Conservation (phyloP, 73 alveolate species). For the Paramecium sexaurelia region DNA sequence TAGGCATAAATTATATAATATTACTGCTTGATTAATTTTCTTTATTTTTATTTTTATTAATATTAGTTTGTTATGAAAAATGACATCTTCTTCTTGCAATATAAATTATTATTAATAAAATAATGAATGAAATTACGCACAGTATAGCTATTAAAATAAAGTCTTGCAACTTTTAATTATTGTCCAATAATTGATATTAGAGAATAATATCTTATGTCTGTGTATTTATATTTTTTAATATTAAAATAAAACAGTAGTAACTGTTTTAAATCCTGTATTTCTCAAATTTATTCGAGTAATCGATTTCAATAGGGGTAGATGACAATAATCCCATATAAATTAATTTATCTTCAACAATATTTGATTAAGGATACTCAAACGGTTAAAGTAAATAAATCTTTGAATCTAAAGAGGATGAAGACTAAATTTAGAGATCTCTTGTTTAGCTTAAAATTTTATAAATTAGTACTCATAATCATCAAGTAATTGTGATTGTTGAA, state of each 20-base stretch:
- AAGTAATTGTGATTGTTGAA: background rate
- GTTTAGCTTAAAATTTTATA: slow-evolving; percentile 8
- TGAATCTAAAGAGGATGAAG: background rate
- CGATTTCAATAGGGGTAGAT: background rate
- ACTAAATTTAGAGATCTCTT: background rate
- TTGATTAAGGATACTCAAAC: background rate
- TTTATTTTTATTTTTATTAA: background rate
- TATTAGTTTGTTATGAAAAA: background rate
- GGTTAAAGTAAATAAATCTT: background rate
- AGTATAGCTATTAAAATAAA: slow-evolving; percentile 37
- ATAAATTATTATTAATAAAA: slow-evolving; percentile 14
- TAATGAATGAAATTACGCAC: slow-evolving; percentile 22
- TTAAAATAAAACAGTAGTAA: background rate
- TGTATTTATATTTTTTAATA: background rate
- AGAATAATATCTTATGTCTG: background rate
- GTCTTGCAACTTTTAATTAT: background rate
- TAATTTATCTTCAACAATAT: background rate
- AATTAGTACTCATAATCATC: slow-evolving; percentile 18
- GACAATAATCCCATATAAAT: background rate
- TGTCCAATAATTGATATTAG: background rate
- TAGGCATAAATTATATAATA: background rate
- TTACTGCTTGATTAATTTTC: background rate
- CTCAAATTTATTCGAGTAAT: background rate
- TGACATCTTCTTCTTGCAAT: slow-evolving; percentile 31
- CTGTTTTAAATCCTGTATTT: background rate